Conservation (phyloP, 2,329 filamentous ascomycete genomes). For the Leptographium procerum region DNA sequence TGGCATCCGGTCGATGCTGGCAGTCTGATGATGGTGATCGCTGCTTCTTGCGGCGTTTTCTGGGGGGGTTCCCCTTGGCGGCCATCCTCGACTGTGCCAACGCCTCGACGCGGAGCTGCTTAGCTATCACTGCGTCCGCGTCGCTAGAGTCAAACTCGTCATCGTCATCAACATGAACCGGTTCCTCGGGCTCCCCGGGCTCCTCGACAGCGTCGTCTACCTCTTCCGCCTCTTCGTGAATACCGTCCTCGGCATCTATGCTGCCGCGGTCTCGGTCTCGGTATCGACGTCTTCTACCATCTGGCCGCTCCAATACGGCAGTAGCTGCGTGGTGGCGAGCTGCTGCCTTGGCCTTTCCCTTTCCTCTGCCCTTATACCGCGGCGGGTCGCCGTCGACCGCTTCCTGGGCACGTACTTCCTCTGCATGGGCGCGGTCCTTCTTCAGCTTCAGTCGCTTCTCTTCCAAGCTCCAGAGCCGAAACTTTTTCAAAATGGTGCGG, state of each 20-base stretch:
- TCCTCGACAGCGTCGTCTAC: slow-evolving; percentile 6
- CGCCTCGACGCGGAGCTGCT: slow-evolving; percentile 66
- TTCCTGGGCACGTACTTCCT: slow-evolving; percentile 31
- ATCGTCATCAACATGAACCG: slow-evolving; percentile 19
- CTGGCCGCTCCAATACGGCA: not conserved
- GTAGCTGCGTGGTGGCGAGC: not conserved
- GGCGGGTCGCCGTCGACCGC: slow-evolving; percentile 1
- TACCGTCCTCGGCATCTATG: slow-evolving; percentile 11
- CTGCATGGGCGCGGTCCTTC: slow-evolving; percentile 51
- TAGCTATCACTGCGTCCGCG: slow-evolving; percentile 58
- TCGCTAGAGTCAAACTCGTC: slow-evolving; percentile 56
- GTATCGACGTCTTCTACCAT: not conserved
- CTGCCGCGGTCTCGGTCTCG: slow-evolving; percentile 14
- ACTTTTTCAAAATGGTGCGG: slow-evolving; percentile 72
- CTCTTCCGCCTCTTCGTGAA: slow-evolving; percentile 10
- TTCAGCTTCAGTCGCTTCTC: slow-evolving; percentile 74
- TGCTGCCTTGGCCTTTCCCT: slow-evolving; percentile 8
- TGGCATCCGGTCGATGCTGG: slow-evolving; percentile 1
- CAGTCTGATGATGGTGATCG: not conserved
- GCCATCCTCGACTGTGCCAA: slow-evolving; percentile 36
- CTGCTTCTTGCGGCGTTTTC: slow-evolving; percentile 11
- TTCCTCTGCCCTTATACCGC: slow-evolving; percentile 8
- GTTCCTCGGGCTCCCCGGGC: slow-evolving; percentile 8
- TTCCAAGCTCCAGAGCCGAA: slow-evolving; percentile 75
- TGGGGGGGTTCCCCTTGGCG: slow-evolving; percentile 4